A percentile compares a stretch with the other conserved stretches of the same genome.
Evolutionary conservation across 225 moss, liverwort and hornwort species (phyloP).

Genomic region (Straminergon stramineum): DNA sequence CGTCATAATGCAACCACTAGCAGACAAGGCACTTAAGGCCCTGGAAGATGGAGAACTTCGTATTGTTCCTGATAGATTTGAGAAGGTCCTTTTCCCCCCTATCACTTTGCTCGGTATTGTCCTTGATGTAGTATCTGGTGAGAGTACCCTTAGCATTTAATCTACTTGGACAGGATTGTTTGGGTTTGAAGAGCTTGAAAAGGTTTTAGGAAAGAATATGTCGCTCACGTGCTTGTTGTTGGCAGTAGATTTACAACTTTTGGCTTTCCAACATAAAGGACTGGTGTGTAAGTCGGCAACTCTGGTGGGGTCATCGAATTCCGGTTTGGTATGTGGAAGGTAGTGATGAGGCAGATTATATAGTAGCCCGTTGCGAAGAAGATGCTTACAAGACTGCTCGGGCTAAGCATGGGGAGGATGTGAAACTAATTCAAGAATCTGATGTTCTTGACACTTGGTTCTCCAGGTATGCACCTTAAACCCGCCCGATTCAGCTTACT

Average conservation of each 20-base stretch:
- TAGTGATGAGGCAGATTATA: constrained; percentile 51
- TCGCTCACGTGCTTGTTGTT: constrained; percentile 6
- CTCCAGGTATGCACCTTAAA: constrained; percentile 40
- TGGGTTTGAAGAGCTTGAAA: not conserved
- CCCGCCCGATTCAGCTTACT: not conserved
- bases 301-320: constrained; percentile 94
- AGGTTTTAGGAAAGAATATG: not conserved
- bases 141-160: not conserved
- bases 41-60: constrained; percentile 58
- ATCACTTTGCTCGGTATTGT: not conserved
- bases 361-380: constrained; percentile 62
- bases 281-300: constrained; percentile 93
- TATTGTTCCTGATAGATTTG: constrained; percentile 85
- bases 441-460: constrained; percentile 98
- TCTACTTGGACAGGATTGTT: not conserved
- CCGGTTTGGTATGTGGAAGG: constrained; percentile 84
- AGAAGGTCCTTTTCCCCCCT: constrained; percentile 43
- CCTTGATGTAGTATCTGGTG: not conserved
- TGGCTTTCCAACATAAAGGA: constrained; percentile 93
- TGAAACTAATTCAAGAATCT: constrained; percentile 68
- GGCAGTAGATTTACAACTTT: constrained; percentile 72
- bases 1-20: constrained; percentile 71
- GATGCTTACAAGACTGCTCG: constrained; percentile 58
- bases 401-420: constrained; percentile 43
- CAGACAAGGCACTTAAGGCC: constrained; percentile 64